phyloP scores from a whole-genome alignment of 768 basidiomycete species.

The Tricholoma bakamatsutake region DNA sequence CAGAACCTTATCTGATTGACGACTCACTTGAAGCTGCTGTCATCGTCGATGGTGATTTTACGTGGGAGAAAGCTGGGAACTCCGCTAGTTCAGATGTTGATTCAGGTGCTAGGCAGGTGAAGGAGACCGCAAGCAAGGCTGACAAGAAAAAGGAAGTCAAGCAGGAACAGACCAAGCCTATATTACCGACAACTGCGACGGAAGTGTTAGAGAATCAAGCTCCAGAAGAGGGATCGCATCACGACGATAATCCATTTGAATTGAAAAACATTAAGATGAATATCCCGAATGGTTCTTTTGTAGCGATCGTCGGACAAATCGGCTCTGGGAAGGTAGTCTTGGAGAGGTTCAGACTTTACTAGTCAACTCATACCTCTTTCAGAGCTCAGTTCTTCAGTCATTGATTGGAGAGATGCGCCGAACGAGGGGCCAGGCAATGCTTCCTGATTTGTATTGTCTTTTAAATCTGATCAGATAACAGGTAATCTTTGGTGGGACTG shows the following conservation, averaged over 20 bases:
- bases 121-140: conserved; percentile 13
- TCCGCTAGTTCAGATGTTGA: conserved; percentile 9
- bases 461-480: conserved; percentile 14
- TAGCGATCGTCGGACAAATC: conserved; percentile 68
- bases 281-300: conserved; percentile 50
- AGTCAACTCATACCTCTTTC: background rate
- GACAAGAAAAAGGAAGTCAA: background rate
- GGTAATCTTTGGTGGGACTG: conserved; percentile 47
- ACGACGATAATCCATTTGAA: conserved; percentile 45
- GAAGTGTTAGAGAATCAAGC: conserved; percentile 5
- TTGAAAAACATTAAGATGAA: conserved; percentile 40
- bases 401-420: conserved; percentile 66
- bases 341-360: conserved; percentile 11
- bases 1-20: conserved; percentile 40
- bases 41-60: conserved; percentile 41
- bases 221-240: conserved; percentile 7
- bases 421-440: conserved; percentile 46
- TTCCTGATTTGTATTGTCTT: background rate
- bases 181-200: conserved; percentile 2
- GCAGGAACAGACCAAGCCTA: background rate
- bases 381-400: conserved; percentile 54
- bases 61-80: conserved; percentile 37
- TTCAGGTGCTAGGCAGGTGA: conserved; percentile 5
- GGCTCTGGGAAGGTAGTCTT: conserved; percentile 60
- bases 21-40: conserved; percentile 31